phyloP scores from a whole-genome alignment of 306 rosid genomes.

The Castanopsis chinensis region DNA sequence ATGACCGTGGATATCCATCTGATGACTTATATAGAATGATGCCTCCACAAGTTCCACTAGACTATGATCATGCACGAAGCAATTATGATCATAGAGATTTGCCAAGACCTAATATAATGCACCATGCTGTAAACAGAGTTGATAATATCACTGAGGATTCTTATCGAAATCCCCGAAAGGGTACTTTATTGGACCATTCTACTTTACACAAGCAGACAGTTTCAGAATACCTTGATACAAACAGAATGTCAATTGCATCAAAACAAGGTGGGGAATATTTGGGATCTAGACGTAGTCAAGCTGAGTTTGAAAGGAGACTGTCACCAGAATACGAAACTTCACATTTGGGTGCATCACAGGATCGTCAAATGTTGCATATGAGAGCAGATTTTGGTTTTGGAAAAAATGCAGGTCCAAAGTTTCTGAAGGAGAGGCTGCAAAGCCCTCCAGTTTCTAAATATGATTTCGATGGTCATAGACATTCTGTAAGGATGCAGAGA shows the following conservation, averaged over 20 bases:
- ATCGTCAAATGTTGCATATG: constrained; percentile 32
- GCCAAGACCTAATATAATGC: constrained; percentile 40
- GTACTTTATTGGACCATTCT: constrained; percentile 35
- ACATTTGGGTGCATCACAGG: constrained; percentile 42
- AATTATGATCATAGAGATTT: constrained; percentile 50
- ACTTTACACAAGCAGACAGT: constrained; percentile 35
- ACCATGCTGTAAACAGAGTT: constrained; percentile 43
- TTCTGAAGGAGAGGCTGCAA: constrained; percentile 56
- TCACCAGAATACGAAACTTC: constrained; percentile 48
- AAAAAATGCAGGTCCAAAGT: constrained; percentile 50
- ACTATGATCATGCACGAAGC: constrained; percentile 46
- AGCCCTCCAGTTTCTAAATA: constrained; percentile 41
- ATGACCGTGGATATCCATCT: constrained; percentile 45
- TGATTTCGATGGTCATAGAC: constrained; percentile 45
- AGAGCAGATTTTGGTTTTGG: constrained; percentile 59
- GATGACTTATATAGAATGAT: constrained; percentile 55
- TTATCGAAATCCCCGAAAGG: constrained; percentile 42
- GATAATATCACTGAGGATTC: constrained; percentile 39
- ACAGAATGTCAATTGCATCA: constrained; percentile 43
- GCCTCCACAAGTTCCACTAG: constrained; percentile 45
- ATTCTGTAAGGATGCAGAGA: constrained; percentile 43
- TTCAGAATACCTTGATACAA: constrained; percentile 50
- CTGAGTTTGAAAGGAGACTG: constrained; percentile 46
- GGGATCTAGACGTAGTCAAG: constrained; percentile 39
- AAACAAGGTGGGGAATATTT: constrained; percentile 49